Evolutionary conservation across 2,329 filamentous ascomycete species (phyloP), one percentile per base, ranked within the genome.

Genomic region (Paraphaeosphaeria minitans): DNA sequence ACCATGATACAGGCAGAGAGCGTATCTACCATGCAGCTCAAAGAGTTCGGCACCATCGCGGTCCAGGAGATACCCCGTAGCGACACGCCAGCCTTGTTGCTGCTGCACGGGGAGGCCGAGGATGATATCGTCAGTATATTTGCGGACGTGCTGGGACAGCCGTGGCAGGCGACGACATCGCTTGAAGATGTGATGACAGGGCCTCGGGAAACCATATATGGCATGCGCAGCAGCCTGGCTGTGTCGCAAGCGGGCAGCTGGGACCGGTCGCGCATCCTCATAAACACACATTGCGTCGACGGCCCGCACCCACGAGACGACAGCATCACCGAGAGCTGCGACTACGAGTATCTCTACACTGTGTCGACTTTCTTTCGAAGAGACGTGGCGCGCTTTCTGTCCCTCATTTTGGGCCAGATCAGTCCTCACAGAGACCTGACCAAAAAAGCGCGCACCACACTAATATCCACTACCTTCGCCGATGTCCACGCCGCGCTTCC

Each of bases 271-370:
- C 80, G 91, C 46, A 84, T 92, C 49, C 80, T 88, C 57, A 89
- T 95, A 72, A 90, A 93, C 73, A 87, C 90, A 24, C 90, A 94
- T 74, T 91, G 89, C 71, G 86, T 92, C 62, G 87, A 88, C 67
- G 81, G 87, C 56, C 87, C 66, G 4, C 57, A 74, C 41, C 86
- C 87, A 19, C 87, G 88, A n/a, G 87, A 91, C 65, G 74, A 84
- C 41, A 75, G 81, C 47, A 82, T 93, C 24, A 92, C 88, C 16
- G 80, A 85, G 27, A 77, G 84, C 57, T 93, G 90, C 78, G 90
- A 95, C 77, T 95, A 94, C 78, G 92, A 96, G 74, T 95, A 94
- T 66, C 82, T 96, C 21, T 96, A 95, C 78, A 91, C 89, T 3
- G 85, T 88, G 62, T 82, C 84, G 9, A 85, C 89, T 0, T 91